Evolutionary conservation across 164 flowering plant species (phyloP).

Genomic region (Vitis cinerea): DNA sequence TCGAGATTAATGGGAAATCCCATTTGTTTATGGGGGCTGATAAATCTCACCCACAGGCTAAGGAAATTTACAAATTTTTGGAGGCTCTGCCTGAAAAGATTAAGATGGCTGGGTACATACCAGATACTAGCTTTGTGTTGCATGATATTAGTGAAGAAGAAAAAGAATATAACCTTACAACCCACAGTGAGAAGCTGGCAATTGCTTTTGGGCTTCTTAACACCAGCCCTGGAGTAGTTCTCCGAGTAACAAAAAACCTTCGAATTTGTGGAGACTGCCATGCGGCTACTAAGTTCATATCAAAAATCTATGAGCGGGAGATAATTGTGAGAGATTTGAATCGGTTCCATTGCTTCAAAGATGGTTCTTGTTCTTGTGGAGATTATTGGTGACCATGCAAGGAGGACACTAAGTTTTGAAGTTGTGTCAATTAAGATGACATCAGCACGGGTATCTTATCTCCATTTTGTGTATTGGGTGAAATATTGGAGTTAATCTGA

Average conservation of each 20-base stretch:
- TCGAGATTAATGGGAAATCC: constrained; percentile 44
- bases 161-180: too few relatives aligned
- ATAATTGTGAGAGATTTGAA: constrained; percentile 48
- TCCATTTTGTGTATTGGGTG: too few relatives aligned
- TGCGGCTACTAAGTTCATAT: constrained; percentile 41
- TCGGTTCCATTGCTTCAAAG: constrained; percentile 44
- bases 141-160: constrained; percentile 35
- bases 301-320: constrained; percentile 40
- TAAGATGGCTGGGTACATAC: constrained; percentile 44
- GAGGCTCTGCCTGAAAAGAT: constrained; percentile 37
- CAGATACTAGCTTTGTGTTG: constrained; percentile 45
- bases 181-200: constrained; percentile 45
- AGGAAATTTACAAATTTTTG: constrained; percentile 41
- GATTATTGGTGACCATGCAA: constrained; percentile 34
- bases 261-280: constrained; percentile 60
- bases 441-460: too few relatives aligned
- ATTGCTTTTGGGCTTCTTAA: constrained; percentile 53
- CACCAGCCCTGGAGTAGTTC: constrained; percentile 35
- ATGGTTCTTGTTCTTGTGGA: constrained; percentile 42
- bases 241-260: constrained; percentile 56
- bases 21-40: constrained; percentile 54
- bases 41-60: constrained; percentile 37
- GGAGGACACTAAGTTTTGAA: too few relatives aligned
- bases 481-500: too few relatives aligned
- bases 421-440: too few relatives aligned